Conservation (phyloP, 768 basidiomycete species). For the Collybia nuda region DNA sequence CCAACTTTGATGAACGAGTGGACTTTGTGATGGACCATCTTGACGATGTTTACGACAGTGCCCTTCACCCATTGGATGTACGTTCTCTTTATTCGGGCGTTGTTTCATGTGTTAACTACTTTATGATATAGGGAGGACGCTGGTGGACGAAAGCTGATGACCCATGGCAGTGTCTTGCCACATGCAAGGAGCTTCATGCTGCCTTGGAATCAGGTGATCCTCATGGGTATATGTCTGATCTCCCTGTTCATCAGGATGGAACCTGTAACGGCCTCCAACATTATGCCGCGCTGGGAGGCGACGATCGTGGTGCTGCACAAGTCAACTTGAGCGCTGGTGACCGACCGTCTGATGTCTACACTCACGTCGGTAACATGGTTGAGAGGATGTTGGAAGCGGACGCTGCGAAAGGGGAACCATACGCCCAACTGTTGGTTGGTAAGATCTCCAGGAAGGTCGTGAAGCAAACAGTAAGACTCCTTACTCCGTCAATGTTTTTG, state of each 20-base stretch:
- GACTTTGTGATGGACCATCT: slow-evolving; percentile 71
- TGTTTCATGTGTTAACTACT: slow-evolving; percentile 4
- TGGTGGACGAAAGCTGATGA: slow-evolving; percentile 96
- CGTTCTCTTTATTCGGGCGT: slow-evolving; percentile 16
- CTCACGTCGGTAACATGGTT: slow-evolving; percentile 86
- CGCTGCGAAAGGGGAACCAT: slow-evolving; percentile 44
- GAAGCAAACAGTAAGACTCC: slow-evolving; percentile 84
- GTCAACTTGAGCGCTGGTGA: slow-evolving; percentile 88
- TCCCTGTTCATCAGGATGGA: slow-evolving; percentile 98
- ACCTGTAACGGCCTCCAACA: slow-evolving; percentile 99
- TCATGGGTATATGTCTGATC: slow-evolving; percentile 55
- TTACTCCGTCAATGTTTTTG: neutral
- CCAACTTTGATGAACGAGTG: slow-evolving; percentile 90
- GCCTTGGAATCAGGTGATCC: slow-evolving; percentile 76
- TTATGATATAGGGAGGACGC: slow-evolving; percentile 49
- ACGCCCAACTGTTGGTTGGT: slow-evolving; percentile 65
- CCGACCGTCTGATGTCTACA: slow-evolving; percentile 92
- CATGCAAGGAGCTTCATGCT: slow-evolving; percentile 83
- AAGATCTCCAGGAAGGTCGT: slow-evolving; percentile 92
- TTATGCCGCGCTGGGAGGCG: slow-evolving; percentile 97
- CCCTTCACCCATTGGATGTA: slow-evolving; percentile 75
- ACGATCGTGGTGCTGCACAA: slow-evolving; percentile 82
- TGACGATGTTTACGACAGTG: slow-evolving; percentile 81
- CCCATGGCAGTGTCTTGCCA: slow-evolving; percentile 96
- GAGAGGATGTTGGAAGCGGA: slow-evolving; percentile 65